Conservation (phyloP, 345 rosid genomes). For the Conringia planisiliqua region DNA sequence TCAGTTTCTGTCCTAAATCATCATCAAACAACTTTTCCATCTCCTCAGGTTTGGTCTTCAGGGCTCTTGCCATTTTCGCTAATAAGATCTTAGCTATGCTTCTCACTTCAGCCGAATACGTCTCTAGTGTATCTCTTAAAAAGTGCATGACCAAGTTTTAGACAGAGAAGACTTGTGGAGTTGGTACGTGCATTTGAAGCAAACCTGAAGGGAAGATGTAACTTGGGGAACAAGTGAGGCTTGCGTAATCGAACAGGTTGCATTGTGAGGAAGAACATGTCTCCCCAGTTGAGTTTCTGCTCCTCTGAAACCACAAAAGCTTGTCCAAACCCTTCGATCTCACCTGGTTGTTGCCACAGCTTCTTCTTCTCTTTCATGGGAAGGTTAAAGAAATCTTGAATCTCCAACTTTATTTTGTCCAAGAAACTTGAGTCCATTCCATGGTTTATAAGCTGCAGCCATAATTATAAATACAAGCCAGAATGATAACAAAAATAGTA, state of each 20-base stretch:
- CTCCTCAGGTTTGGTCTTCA: slow-evolving; percentile 48
- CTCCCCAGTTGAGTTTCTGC: slow-evolving; percentile 33
- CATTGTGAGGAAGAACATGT: slow-evolving; percentile 12
- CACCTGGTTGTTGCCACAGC: slow-evolving; percentile 6
- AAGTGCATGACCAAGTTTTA: background rate
- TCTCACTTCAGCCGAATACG: slow-evolving; percentile 37
- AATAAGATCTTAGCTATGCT: slow-evolving; percentile 34
- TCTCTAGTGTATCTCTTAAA: slow-evolving; percentile 41
- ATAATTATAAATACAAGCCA: background rate
- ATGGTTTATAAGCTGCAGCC: slow-evolving; percentile 27
- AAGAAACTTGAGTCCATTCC: slow-evolving; percentile 19
- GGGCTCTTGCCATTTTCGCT: slow-evolving; percentile 35
- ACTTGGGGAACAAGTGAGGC: slow-evolving; percentile 16
- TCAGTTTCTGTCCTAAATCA: slow-evolving; percentile 29
- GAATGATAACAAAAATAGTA: background rate
- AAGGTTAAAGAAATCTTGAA: slow-evolving; percentile 30
- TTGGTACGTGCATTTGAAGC: background rate
- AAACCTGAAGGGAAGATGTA: slow-evolving; percentile 15
- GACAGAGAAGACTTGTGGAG: slow-evolving; percentile 6
- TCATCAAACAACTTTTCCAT: slow-evolving; percentile 34
- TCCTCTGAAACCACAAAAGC: slow-evolving; percentile 25
- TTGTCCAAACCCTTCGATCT: slow-evolving; percentile 35
- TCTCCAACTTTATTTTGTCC: slow-evolving; percentile 24
- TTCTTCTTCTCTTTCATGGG: slow-evolving; percentile 30
- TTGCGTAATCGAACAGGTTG: slow-evolving; percentile 20